phyloP scores from a whole-genome alignment of 2,329 filamentous ascomycete genomes.

The Penicillium sp. region DNA sequence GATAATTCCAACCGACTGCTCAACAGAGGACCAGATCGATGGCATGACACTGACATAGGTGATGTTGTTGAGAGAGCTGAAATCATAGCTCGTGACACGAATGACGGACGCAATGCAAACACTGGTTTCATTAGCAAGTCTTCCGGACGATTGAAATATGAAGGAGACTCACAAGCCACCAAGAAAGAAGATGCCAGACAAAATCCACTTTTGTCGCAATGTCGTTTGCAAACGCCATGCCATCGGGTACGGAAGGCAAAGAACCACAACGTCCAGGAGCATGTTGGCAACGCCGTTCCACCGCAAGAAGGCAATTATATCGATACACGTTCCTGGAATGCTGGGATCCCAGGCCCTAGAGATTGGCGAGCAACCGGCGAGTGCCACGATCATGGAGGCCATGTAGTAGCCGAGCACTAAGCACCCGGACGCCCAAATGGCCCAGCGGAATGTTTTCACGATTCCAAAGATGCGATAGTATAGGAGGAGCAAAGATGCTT shows the following conservation, averaged over 20 bases:
- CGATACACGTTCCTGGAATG: constrained; percentile 23
- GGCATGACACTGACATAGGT: constrained; percentile 23
- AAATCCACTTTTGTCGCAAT: constrained; percentile 25
- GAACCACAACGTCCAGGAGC: constrained; percentile 28
- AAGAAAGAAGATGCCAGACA: constrained; percentile 28
- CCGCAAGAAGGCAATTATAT: constrained; percentile 28
- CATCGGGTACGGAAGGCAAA: constrained; percentile 33
- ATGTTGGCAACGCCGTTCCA: constrained; percentile 32
- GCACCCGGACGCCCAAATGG: constrained; percentile 17
- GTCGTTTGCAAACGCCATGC: constrained; percentile 27
- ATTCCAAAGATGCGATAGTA: constrained; percentile 35
- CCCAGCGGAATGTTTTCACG: constrained; percentile 26
- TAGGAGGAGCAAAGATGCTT: constrained; percentile 29
- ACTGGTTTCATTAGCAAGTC: constrained; percentile 13
- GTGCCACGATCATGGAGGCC: constrained; percentile 20
- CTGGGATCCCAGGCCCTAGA: constrained; percentile 26
- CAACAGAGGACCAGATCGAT: constrained; percentile 31
- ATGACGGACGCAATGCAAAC: constrained; percentile 31
- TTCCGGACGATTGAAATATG: no score
- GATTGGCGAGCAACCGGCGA: constrained; percentile 27
- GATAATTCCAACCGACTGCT: constrained; percentile 32
- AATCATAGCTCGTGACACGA: constrained; percentile 25
- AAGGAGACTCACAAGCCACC: constrained; percentile 28
- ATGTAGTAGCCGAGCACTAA: constrained; percentile 27
- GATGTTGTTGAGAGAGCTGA: constrained; percentile 12